Evolutionary conservation across 805 yeast species (phyloP).

Genomic region (Tetrapisispora namnaoensis): DNA sequence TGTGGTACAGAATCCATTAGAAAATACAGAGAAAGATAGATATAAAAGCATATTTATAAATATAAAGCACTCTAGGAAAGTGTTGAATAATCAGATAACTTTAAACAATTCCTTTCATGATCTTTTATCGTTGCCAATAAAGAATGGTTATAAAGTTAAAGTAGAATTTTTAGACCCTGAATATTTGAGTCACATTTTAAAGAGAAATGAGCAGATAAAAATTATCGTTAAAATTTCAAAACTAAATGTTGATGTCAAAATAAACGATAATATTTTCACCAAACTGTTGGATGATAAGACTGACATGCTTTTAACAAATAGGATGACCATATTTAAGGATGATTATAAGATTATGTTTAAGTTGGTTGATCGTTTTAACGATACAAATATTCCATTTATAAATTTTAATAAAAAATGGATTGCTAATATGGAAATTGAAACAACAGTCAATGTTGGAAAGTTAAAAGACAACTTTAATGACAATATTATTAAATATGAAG

Average conservation of each 20-base stretch:
- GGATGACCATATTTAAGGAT: not conserved
- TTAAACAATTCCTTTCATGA: not conserved
- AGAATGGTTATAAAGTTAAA: constrained; percentile 2
- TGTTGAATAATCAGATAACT: not conserved
- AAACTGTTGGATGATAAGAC: not conserved
- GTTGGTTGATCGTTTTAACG: not conserved
- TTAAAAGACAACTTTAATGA: not conserved
- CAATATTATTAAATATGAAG: not conserved
- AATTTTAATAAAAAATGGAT: not conserved
- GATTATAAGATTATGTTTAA: not conserved
- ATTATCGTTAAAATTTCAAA: not conserved
- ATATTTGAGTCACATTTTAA: not conserved
- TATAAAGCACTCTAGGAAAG: not conserved
- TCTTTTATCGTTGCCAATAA: constrained; percentile 10
- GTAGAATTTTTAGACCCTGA: not conserved
- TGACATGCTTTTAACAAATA: not conserved
- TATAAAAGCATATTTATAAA: not conserved
- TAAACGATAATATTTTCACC: not conserved
- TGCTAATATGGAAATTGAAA: not conserved
- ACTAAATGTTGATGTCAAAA: too few relatives aligned
- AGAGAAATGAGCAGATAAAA: not conserved
- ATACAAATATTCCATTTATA: not conserved
- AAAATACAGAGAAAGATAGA: constrained; percentile 1
- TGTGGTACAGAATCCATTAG: constrained; percentile 16
- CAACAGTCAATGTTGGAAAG: not conserved